Evolutionary conservation across 371 early-diverging fungal species (phyloP), one percentile per base, ranked within the genome.

Genomic region (Mortierella polycephala): DNA sequence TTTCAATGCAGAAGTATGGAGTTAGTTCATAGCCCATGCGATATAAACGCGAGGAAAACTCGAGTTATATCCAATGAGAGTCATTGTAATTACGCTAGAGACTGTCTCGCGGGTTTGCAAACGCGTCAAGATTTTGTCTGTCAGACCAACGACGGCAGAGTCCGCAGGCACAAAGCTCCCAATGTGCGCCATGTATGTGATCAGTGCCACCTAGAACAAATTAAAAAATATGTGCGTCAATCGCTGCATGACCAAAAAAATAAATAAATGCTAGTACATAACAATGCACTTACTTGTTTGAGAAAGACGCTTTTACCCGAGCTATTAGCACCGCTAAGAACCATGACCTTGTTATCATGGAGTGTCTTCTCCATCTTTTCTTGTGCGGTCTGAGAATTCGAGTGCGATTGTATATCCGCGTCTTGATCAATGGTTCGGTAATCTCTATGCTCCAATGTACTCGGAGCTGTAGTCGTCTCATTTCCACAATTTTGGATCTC

Each of bases 101-200:
- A 87, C 84, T 0, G 88, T 87, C 60, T 90, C 90, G 30, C 81
- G 72, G 7, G 89, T 88, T 52, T 88, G 88, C 18, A 90, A 81
- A 55, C 99, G 89, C 37, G 97, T 90, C 73, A 95, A 95, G 30
- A 99, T 88, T 41, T 89, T 86, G 79, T 99, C 97, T 2, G 96
- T 93, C 1, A 99, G 84, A 0, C 97, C 96, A 51, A 99, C 83
- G 23, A 79, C 75, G 0, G 97, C 98, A 11, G 82, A 64, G 11
- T 89, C 85, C 0, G 98, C 98, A 6, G 99, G 97, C 1, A 99
- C 96, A 86, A 92, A 98, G 62, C 88, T 87, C 0, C 99, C 99
- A 21, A 94, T 87, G 68, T 99, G 99, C 0, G 98, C 98, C 86
- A 99, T 82, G n/a, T 98, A 82, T 0, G 91, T 84, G 54, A 96